These are phyloP conservation scores for Trichophyton schoenleinii DNA, from an alignment of 2,329 filamentous ascomycete species.

Conservation along the genomic window DNA sequence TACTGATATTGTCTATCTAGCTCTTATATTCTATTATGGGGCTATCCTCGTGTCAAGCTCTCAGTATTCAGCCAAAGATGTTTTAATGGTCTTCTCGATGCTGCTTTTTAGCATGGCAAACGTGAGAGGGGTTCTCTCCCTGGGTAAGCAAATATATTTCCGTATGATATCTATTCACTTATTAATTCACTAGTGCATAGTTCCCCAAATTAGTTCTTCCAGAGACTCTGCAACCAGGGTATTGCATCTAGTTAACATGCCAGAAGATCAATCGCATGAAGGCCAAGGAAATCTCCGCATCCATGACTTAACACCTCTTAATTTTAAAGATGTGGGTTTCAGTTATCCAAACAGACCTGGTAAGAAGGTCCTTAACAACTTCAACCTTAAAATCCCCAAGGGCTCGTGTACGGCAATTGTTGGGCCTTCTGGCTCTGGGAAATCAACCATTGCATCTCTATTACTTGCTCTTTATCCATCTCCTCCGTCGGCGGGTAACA, in stretches of 20 bases:
- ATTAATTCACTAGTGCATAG: slow-evolving; percentile 15
- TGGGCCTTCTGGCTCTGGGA: slow-evolving; percentile 76
- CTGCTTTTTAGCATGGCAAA: slow-evolving; percentile 73
- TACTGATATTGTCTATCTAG: slow-evolving; percentile 23
- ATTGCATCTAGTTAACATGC: slow-evolving; percentile 54
- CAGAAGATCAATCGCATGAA: slow-evolving; percentile 45
- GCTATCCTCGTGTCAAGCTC: slow-evolving; percentile 47
- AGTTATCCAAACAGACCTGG: slow-evolving; percentile 51
- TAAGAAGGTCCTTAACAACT: slow-evolving; percentile 44
- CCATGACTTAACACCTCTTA: slow-evolving; percentile 38
- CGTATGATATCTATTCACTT: not conserved
- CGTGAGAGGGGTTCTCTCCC: slow-evolving; percentile 54
- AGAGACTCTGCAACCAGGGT: slow-evolving; percentile 61
- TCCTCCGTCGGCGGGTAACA: slow-evolving; percentile 13
- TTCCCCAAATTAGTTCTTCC: slow-evolving; percentile 69
- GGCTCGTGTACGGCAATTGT: slow-evolving; percentile 65
- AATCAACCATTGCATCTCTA: slow-evolving; percentile 68
- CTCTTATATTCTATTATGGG: slow-evolving; percentile 75
- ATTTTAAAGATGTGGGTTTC: slow-evolving; percentile 55
- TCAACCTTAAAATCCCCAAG: slow-evolving; percentile 53
- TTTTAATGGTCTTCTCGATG: slow-evolving; percentile 66
- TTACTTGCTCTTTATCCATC: slow-evolving; percentile 56
- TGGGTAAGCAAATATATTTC: slow-evolving; percentile 31
- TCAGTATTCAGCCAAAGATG: slow-evolving; percentile 41
- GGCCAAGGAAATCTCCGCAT: slow-evolving; percentile 37